Evolutionary conservation across 805 yeast species (phyloP).

Genomic region (Metschnikowia aberdeeniae): DNA sequence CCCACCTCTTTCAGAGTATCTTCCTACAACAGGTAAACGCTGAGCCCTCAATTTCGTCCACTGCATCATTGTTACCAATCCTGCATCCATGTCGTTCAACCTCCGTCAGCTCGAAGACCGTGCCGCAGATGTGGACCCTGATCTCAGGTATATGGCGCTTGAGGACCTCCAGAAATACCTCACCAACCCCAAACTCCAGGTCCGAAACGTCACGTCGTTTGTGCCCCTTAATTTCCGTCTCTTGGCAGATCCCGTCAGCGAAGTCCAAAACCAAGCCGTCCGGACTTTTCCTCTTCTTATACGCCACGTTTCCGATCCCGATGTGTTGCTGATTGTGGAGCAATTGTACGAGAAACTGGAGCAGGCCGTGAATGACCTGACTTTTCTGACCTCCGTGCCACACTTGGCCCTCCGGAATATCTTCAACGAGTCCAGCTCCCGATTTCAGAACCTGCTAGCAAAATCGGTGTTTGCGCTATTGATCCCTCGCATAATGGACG

Average conservation of each 20-base stretch:
- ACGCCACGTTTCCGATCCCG: constrained; percentile 32
- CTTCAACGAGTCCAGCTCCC: constrained; percentile 28
- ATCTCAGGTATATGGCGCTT: constrained; percentile 79
- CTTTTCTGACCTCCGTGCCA: constrained; percentile 46
- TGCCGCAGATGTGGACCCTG: constrained; percentile 70
- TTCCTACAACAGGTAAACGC: no score
- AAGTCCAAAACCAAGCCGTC: constrained; percentile 72
- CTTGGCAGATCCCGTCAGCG: constrained; percentile 60
- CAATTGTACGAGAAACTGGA: constrained; percentile 24
- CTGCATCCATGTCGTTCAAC: constrained; percentile 19
- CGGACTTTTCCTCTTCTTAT: constrained; percentile 49
- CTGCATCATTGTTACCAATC: not conserved
- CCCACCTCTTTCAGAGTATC: no score
- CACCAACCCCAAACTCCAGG: constrained; percentile 20
- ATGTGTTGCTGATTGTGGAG: constrained; percentile 26
- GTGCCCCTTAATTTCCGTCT: constrained; percentile 39
- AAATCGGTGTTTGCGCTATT: constrained; percentile 33
- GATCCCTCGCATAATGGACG: constrained; percentile 34
- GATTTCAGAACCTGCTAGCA: constrained; percentile 21
- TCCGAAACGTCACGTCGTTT: constrained; percentile 29
- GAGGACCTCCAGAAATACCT: constrained; percentile 51
- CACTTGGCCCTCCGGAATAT: constrained; percentile 50
- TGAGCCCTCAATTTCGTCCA: not conserved
- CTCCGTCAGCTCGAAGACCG: constrained; percentile 34
- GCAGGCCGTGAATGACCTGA: constrained; percentile 15